These are phyloP conservation scores for Solanum chacoense DNA, from an alignment of 305 asterid genomes.

Conservation along the genomic window DNA sequence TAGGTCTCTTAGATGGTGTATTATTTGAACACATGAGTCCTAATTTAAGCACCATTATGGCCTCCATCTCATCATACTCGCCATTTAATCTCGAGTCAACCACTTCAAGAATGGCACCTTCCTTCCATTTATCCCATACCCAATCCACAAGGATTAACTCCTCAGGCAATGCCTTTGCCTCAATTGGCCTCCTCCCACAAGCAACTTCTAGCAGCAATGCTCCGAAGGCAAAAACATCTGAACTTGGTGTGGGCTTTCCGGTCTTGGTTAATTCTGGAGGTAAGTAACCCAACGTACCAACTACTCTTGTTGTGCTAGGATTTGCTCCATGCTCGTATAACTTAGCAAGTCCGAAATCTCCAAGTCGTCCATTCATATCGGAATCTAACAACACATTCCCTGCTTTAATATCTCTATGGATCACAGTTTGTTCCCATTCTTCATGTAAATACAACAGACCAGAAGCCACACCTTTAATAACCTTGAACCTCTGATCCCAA, in stretches of 20 bases:
- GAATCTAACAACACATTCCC: slow-evolving; percentile 50
- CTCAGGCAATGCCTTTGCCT: slow-evolving; percentile 49
- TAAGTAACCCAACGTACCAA: slow-evolving; percentile 62
- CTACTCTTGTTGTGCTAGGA: slow-evolving; percentile 55
- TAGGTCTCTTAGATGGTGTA: slow-evolving; percentile 16
- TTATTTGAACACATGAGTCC: slow-evolving; percentile 29
- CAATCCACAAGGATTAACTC: slow-evolving; percentile 60
- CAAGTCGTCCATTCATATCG: slow-evolving; percentile 46
- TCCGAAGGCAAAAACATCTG: slow-evolving; percentile 68
- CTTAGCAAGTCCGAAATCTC: slow-evolving; percentile 75
- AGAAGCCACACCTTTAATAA: slow-evolving; percentile 52
- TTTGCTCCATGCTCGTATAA: slow-evolving; percentile 46
- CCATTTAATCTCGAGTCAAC: slow-evolving; percentile 39
- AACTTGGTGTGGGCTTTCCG: slow-evolving; percentile 44
- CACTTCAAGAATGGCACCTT: slow-evolving; percentile 30
- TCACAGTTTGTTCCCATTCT: slow-evolving; percentile 62
- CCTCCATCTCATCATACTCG: slow-evolving; percentile 26
- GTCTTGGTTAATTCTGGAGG: slow-evolving; percentile 71
- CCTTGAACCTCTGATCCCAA: slow-evolving; percentile 64
- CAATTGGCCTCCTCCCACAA: slow-evolving; percentile 59
- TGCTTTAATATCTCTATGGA: slow-evolving; percentile 67
- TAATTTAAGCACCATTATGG: slow-evolving; percentile 18
- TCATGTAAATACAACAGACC: slow-evolving; percentile 52
- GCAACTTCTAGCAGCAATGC: slow-evolving; percentile 54
- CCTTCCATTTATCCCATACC: slow-evolving; percentile 59